Evolutionary conservation across 179 eudicot species (phyloP).

Genomic region (Camellia oleifera): DNA sequence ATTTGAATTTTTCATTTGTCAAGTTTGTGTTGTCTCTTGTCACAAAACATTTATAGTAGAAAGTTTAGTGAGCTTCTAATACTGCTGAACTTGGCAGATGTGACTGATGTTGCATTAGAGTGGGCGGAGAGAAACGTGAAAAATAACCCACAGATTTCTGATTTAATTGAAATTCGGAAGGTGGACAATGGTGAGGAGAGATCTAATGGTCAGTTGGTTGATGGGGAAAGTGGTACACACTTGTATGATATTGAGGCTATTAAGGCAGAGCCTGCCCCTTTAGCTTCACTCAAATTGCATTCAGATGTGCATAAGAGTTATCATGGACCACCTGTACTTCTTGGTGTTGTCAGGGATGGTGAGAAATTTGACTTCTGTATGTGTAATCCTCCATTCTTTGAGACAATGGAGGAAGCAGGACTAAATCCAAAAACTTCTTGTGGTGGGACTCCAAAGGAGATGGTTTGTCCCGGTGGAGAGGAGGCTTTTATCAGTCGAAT

Average conservation of each 20-base stretch:
- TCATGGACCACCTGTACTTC: conserved; percentile 59
- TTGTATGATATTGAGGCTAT: conserved; percentile 14
- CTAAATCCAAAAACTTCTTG: conserved; percentile 90
- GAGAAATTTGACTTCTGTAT: conserved; percentile 92
- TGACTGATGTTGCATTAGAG: conserved; percentile 83
- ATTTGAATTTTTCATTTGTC: not conserved
- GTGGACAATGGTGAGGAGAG: conserved; percentile 32
- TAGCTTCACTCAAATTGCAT: conserved; percentile 12
- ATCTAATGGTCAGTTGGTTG: conserved; percentile 7
- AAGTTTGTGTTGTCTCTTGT: not conserved
- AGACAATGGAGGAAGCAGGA: conserved; percentile 88
- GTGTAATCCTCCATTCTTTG: conserved; percentile 98
- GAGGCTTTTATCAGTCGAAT: conserved; percentile 72
- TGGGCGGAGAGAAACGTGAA: conserved; percentile 82
- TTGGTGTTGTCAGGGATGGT: conserved; percentile 73
- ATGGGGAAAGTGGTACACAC: conserved; percentile 15
- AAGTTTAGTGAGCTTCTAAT: not conserved
- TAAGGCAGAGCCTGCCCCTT: conserved; percentile 16
- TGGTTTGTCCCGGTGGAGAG: conserved; percentile 96
- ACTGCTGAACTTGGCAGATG: conserved; percentile 41
- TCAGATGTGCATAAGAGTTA: conserved; percentile 36
- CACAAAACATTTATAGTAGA: not conserved
- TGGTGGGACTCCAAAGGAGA: conserved; percentile 86
- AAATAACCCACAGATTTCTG: conserved; percentile 71
- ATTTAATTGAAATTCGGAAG: conserved; percentile 76